Base-by-base conservation (phyloP, 805 yeast species). In the Ogataea chonburiensis region DNA sequence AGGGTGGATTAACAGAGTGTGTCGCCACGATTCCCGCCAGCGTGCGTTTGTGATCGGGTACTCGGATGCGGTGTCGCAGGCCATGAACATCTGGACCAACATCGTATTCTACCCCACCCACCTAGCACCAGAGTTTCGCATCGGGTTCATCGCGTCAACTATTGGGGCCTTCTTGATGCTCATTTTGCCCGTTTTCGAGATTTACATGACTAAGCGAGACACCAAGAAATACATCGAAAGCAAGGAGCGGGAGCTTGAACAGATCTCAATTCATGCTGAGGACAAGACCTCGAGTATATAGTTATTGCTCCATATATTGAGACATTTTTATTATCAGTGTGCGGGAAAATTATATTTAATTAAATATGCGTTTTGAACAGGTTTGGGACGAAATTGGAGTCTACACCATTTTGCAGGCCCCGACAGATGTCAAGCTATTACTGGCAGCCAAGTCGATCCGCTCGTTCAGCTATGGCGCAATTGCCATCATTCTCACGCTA, bases 31-130 rank as follows among this genome's bases (percentile, higher is more conserved):
- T 53, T 54, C 75, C 17, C 77, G 79, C 60, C 81, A 76, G 49
- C 66, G 85, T 50, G 81, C 85, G 0, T 63, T 79, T 30, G 80
- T 77, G 1, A 60, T 79, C 31, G 85, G 56, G 10, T 54, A 44
- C 35, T 51, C 58, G 2, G 58, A 54, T 39, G 58, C 58, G 2
- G 55, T 54, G 14, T 68, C 72, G 7, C 70, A 68, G 37, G 69
- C 70, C 7, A 64, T 67, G 55, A 68, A 67, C 36, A 62, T 68
- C 32, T 68, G 73, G 67, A 67, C 72, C 9, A 68, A 66, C 40
- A 65, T 68, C 37, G 72, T 55, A 3, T 65, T 66, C 39, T 68
- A 53, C 43, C 71, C 72, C 7, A 67, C 73, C 0, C 49, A 48
- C 8, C 38, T 61, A n/a, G 64, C 68, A 3, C 73, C 73, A 3